These are phyloP conservation scores for Parastagonospora nodorum DNA, from an alignment of 2,329 filamentous ascomycete species.

Conservation along the genomic window DNA sequence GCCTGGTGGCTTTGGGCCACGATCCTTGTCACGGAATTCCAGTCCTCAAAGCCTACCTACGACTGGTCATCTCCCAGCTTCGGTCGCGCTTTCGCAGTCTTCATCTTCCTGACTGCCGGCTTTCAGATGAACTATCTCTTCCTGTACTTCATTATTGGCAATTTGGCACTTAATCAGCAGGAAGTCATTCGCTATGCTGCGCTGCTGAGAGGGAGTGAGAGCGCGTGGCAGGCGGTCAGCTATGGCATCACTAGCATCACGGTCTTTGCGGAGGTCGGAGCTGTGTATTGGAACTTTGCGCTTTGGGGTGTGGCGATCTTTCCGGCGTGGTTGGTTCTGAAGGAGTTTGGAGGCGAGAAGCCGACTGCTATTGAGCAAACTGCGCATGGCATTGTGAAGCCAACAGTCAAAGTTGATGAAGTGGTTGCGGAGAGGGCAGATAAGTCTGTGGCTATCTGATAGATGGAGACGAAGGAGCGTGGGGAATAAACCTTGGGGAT, in stretches of 20 bases:
- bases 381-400: slow-evolving; percentile 5
- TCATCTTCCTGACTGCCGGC: slow-evolving; percentile 68
- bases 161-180: slow-evolving; percentile 64
- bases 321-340: slow-evolving; percentile 71
- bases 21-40: slow-evolving; percentile 66
- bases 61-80: slow-evolving; percentile 71
- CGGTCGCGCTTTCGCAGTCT: slow-evolving; percentile 68
- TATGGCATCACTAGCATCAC: slow-evolving; percentile 69
- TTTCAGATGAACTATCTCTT: slow-evolving; percentile 79
- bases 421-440: background rate
- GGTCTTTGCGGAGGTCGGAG: slow-evolving; percentile 68
- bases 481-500: no score
- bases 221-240: slow-evolving; percentile 73
- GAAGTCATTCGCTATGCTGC: slow-evolving; percentile 72
- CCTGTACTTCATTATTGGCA: slow-evolving; percentile 73
- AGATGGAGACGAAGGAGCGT: no score
- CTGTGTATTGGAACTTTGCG: slow-evolving; percentile 72
- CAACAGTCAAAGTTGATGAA: slow-evolving; percentile 10
- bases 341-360: slow-evolving; percentile 54
- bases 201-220: slow-evolving; percentile 71
- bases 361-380: slow-evolving; percentile 15
- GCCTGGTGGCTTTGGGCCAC: slow-evolving; percentile 77
- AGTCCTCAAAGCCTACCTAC: slow-evolving; percentile 61
- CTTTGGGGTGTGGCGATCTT: slow-evolving; percentile 68
- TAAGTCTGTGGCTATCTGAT: slow-evolving; percentile 23